Base-by-base conservation (phyloP, 2,329 filamentous ascomycete genomes). In the Hawksworthiomyces lignivorus region DNA sequence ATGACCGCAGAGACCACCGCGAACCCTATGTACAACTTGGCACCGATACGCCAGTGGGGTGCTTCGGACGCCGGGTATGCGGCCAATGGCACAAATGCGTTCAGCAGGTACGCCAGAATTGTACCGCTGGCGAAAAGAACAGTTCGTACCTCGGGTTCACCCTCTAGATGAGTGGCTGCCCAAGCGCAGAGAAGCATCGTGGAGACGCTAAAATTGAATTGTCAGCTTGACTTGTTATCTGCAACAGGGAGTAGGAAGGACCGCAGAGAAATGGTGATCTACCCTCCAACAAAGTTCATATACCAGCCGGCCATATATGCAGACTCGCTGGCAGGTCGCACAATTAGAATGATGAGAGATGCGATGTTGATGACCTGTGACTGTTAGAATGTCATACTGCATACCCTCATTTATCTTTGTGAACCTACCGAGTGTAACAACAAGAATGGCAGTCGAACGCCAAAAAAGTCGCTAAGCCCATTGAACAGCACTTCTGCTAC, bases 281-380 rank as follows among this genome's bases (percentile, higher is more conserved):
- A 45, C 43, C 27, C 43, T 45, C 43, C 43, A 5, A 45, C 29
- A 18, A 27, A 45, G 24, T 45, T 45, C 20, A 45, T 18, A 19
- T 42, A 45, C 43, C 43, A 45, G 14, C 43, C 43, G 9, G 39
- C 43, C 39, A 45, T 42, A 31, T 45, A 45, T 14, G 22, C 19
- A 5, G 24, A 11, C 12, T 42, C n/a, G 7, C 36, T 42, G 12
- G 19, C 27, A 4, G 43, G 43, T 5, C 35, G 38, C 18, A 39
- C 17, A 5, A 39, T 42, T 6, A 45, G 30, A 14, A 45, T 45
- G 6, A 33, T 21, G 20, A 45, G 43, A 3, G 43, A 45, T 10
- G 26, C 22, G 22, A 45, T 45, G 12, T 36, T 45, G 20, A 45
- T 42, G 20, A 17, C 12, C 39, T 19, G 12, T 4, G 14, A 7